Conservation (phyloP, 1,139 yeast genomes). For the Geotrichum cucujoidarum region DNA sequence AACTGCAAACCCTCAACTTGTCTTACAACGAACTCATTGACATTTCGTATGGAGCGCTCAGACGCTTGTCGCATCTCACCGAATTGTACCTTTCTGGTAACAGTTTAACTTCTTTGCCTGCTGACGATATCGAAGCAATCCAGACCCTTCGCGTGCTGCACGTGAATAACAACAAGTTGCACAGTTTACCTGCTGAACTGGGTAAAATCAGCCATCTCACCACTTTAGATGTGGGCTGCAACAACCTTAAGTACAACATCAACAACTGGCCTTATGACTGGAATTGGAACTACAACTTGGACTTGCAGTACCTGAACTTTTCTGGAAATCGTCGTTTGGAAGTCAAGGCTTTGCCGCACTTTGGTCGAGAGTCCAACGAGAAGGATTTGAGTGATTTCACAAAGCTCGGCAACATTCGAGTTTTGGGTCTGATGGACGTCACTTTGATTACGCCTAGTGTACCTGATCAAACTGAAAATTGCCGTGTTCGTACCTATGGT, state of each 20-base stretch:
- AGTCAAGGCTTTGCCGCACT: slow-evolving; percentile 52
- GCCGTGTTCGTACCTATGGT: slow-evolving; percentile 87
- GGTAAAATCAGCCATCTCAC: slow-evolving; percentile 63
- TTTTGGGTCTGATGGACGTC: slow-evolving; percentile 89
- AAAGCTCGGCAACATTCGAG: slow-evolving; percentile 61
- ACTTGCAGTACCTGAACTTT: slow-evolving; percentile 73
- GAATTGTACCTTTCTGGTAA: slow-evolving; percentile 82
- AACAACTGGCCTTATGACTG: slow-evolving; percentile 95
- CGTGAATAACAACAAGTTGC: slow-evolving; percentile 78
- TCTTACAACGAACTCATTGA: slow-evolving; percentile 82
- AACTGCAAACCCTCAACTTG: slow-evolving; percentile 62
- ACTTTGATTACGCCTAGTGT: slow-evolving; percentile 77
- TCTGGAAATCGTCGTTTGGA: slow-evolving; percentile 91
- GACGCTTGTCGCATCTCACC: slow-evolving; percentile 52
- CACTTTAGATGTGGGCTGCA: slow-evolving; percentile 86
- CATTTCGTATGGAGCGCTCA: slow-evolving; percentile 66
- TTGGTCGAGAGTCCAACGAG: slow-evolving; percentile 22
- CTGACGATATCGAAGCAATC: slow-evolving; percentile 72
- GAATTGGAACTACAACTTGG: slow-evolving; percentile 90
- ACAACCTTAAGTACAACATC: slow-evolving; percentile 83
- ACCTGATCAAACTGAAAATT: slow-evolving; percentile 80
- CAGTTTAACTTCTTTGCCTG: slow-evolving; percentile 68
- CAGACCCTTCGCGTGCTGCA: slow-evolving; percentile 56
- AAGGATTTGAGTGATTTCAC: slow-evolving; percentile 70
- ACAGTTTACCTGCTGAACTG: slow-evolving; percentile 83